Conservation (phyloP, 2,329 filamentous ascomycete species). For the Arthrobotrys pseudoclavata region DNA sequence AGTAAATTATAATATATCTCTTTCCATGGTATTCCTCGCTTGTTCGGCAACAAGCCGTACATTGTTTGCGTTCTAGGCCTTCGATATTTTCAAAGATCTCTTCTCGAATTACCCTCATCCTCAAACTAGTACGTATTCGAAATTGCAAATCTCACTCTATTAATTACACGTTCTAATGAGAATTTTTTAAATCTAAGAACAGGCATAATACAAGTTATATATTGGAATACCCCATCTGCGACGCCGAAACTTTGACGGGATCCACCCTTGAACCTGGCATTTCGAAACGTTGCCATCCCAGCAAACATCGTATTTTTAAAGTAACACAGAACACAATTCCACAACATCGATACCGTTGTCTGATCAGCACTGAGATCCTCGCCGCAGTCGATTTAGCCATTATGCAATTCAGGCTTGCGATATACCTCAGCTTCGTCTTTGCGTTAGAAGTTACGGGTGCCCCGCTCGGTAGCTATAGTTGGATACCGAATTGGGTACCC, state of each 20-base stretch:
- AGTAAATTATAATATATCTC: slow-evolving; percentile 41
- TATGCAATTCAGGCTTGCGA: slow-evolving; percentile 10
- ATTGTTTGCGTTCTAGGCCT: slow-evolving; percentile 11
- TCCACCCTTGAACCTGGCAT: slow-evolving; percentile 21
- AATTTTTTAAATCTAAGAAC: slow-evolving; percentile 18
- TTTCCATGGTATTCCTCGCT: slow-evolving; percentile 51
- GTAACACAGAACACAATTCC: slow-evolving; percentile 1
- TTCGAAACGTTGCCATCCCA: slow-evolving; percentile 12
- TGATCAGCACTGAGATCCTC: background rate
- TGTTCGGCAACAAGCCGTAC: slow-evolving; percentile 26
- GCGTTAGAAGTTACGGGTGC: background rate
- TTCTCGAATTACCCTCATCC: background rate
- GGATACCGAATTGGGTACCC: slow-evolving; percentile 4
- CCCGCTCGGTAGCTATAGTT: background rate
- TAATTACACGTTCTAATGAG: slow-evolving; percentile 8
- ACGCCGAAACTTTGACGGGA: slow-evolving; percentile 22
- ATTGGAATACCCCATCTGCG: slow-evolving; percentile 4
- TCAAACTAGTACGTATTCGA: background rate
- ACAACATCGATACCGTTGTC: background rate
- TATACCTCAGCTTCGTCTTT: slow-evolving; percentile 4
- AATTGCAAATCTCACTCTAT: background rate
- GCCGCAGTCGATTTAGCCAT: background rate
- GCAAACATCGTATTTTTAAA: slow-evolving; percentile 10
- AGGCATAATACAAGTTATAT: slow-evolving; percentile 27
- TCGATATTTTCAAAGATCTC: slow-evolving; percentile 6